Percentiles rank a stretch among this genome's conserved stretches.
phyloP scores from a whole-genome alignment of 2,329 filamentous ascomycete species.

The Fusarium ambrosium region DNA sequence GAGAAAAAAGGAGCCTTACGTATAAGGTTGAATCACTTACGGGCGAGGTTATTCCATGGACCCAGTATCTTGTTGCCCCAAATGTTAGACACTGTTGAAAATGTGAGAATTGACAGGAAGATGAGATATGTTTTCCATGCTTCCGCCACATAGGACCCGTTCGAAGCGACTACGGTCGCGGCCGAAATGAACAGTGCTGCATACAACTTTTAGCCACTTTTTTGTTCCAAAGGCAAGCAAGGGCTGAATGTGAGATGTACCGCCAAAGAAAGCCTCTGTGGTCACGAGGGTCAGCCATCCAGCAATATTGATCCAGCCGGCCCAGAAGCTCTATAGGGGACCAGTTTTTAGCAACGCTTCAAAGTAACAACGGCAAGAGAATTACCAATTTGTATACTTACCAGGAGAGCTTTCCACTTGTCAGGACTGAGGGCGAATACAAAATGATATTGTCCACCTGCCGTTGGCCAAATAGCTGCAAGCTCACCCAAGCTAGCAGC shows the following conservation, averaged over 20 bases:
- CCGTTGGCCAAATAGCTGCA: constrained; percentile 39
- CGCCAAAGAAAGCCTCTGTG: constrained; percentile 59
- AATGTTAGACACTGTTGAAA: constrained; percentile 52
- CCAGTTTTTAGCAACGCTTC: neutral
- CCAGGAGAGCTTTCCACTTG: constrained; percentile 55
- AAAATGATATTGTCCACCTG: constrained; percentile 58
- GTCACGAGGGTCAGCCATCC: constrained; percentile 62
- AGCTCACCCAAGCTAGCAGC: constrained; percentile 38
- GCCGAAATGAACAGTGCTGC: constrained; percentile 57
- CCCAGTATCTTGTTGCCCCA: constrained; percentile 58
- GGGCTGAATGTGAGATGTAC: constrained; percentile 39
- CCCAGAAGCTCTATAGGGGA: constrained; percentile 55
- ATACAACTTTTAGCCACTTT: constrained; percentile 1
- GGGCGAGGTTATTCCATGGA: constrained; percentile 58
- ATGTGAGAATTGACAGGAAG: constrained; percentile 48
- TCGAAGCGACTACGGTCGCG: constrained; percentile 56
- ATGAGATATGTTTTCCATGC: constrained; percentile 59
- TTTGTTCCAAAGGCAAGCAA: too few relatives aligned
- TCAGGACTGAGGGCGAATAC: constrained; percentile 57
- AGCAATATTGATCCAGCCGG: constrained; percentile 60
- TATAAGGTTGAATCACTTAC: constrained; percentile 30
- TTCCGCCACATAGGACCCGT: constrained; percentile 54
- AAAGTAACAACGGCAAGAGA: too few relatives aligned
- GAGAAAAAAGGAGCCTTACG: too few relatives aligned
- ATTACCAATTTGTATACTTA: constrained; percentile 23